These are phyloP conservation scores for Lentinula sp. DNA, from an alignment of 768 basidiomycete genomes.

Conservation along the genomic window DNA sequence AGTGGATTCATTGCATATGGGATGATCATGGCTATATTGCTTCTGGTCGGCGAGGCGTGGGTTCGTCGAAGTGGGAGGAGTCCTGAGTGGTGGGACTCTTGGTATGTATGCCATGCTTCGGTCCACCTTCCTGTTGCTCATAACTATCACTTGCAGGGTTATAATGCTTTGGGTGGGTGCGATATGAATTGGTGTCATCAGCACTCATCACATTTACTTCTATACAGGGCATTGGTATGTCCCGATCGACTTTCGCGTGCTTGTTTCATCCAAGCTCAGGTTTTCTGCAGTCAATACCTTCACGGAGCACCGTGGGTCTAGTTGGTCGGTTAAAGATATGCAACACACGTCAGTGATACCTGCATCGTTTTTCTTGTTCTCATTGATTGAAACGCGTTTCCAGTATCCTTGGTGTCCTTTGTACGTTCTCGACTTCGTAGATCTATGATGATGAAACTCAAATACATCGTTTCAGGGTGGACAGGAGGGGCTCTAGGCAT, in stretches of 20 bases:
- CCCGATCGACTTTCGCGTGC: not conserved
- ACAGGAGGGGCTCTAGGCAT: slow-evolving; percentile 87
- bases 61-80: slow-evolving; percentile 61
- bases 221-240: slow-evolving; percentile 52
- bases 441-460: not conserved
- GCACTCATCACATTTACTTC: not conserved
- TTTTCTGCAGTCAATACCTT: slow-evolving; percentile 74
- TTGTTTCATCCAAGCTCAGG: not conserved
- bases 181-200: not conserved
- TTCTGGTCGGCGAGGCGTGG: slow-evolving; percentile 77
- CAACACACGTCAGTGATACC: slow-evolving; percentile 71
- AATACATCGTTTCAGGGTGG: slow-evolving; percentile 60
- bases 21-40: slow-evolving; percentile 70
- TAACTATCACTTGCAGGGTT: slow-evolving; percentile 20
- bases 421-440: slow-evolving; percentile 29
- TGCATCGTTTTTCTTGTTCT: slow-evolving; percentile 5
- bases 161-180: slow-evolving; percentile 47
- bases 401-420: slow-evolving; percentile 70
- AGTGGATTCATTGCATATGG: slow-evolving; percentile 89
- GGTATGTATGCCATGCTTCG: slow-evolving; percentile 33
- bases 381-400: not conserved
- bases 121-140: not conserved
- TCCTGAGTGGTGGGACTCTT: slow-evolving; percentile 86
- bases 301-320: slow-evolving; percentile 78
- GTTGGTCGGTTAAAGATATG: slow-evolving; percentile 91